Base-by-base conservation (phyloP, 208 protist genomes). In the Trypanosoma theileri region DNA sequence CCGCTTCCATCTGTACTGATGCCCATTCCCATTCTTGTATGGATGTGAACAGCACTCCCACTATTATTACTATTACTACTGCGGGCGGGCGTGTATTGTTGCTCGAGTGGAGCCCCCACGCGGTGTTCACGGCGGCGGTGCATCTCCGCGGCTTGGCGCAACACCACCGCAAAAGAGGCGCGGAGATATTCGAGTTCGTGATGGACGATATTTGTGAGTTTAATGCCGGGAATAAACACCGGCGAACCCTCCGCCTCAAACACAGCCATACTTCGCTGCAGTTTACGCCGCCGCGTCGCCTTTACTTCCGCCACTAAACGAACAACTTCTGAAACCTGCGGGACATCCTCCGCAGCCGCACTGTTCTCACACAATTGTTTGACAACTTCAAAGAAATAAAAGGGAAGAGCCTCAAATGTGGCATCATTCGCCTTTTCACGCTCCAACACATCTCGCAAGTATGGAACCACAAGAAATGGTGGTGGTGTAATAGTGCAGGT, bases 301-400 rank as follows among this genome's bases (percentile, higher is more conserved):
- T 88, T 75, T n/a, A 96, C 79, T 56, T 96, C 87, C 12, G 59
- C 71, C 12, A 93, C 85, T 12, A 94, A 77, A 4, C 91, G 91
- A 42, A 91, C 58, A 14, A 92, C 86, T 66, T 95, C 85, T 4
- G 81, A 79, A 0, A 81, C 80, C 28, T 80, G 71, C 1, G 88
- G 84, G 17, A 92, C 69, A 57, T 88, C 79, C 51, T 86, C 80
- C 26, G 64, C 71, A 26, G 74, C 76, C 4, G 60, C 59, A 50
- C 46, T 69, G 35, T 66, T 59, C 59, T 81, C 71, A 55, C 69
- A 79, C 40, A 89, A 52, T 16, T 73, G 56, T 67, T 94, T 92
- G 0, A 85, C 86, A 10, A 93, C 66, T 59, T 96, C 91, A 64
- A 89, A 96, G 68, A 96, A 96, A 73, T 92, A 92, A 56, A 94